Conservation (phyloP, 2,329 filamentous ascomycete species). For the Claviceps lovelessii region DNA sequence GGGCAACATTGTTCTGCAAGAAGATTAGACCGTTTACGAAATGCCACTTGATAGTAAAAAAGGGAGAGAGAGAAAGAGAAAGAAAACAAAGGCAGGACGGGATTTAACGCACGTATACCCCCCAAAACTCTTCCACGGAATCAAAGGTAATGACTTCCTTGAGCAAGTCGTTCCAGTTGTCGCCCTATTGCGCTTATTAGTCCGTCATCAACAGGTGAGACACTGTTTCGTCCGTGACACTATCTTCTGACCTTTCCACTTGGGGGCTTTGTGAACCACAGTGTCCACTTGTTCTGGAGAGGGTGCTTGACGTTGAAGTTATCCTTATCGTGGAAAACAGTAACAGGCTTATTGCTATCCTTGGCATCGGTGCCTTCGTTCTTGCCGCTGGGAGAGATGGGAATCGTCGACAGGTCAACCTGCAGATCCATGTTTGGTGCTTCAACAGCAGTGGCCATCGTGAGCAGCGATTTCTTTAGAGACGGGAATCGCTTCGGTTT, state of each 20-base stretch:
- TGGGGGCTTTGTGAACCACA: constrained; percentile 98
- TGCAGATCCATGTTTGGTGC: constrained; percentile 32
- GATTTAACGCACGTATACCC: constrained; percentile 68
- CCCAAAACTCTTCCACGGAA: constrained; percentile 99
- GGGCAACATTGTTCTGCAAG: constrained; percentile 87
- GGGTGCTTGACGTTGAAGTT: constrained; percentile 99
- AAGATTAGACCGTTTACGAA: constrained; percentile 6
- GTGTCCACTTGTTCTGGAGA: constrained; percentile 91
- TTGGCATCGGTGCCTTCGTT: constrained; percentile 34
- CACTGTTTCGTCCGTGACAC: neutral
- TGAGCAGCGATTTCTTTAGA: constrained; percentile 6
- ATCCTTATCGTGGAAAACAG: constrained; percentile 94
- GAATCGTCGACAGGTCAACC: constrained; percentile 54
- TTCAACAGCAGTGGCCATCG: constrained; percentile 23
- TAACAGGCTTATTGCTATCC: constrained; percentile 53
- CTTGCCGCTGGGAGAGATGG: constrained; percentile 48
- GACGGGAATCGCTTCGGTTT: neutral
- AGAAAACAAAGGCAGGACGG: no score
- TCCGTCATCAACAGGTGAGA: neutral
- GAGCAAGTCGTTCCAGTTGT: constrained; percentile 96
- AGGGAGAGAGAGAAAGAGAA: no score
- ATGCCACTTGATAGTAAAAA: neutral
- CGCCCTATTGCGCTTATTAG: constrained; percentile 44
- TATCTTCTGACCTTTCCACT: constrained; percentile 62
- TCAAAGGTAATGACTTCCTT: constrained; percentile 99